Evolutionary conservation across 345 rosid genomes (phyloP).

Genomic region (Atalantia buxifolia): DNA sequence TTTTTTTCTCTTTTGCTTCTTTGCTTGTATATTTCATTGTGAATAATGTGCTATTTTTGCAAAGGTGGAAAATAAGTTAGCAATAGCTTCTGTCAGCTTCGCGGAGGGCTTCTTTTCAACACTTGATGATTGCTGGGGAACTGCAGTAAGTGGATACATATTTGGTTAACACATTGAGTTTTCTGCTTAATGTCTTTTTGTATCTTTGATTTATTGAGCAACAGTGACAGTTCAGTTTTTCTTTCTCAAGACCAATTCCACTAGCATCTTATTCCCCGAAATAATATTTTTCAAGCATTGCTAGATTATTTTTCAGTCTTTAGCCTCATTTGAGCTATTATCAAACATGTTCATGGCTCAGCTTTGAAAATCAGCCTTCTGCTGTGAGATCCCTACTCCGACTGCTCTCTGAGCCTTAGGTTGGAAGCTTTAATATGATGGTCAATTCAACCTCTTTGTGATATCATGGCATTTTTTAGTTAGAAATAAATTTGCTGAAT

Average conservation of each 20-base stretch:
- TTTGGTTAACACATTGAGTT: background rate
- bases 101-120: constrained; percentile 56
- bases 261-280: no score
- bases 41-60: constrained; percentile 11
- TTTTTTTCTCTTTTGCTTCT: background rate
- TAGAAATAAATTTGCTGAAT: background rate
- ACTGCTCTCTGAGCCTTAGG: no score
- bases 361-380: no score
- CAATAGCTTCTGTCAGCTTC: constrained; percentile 70
- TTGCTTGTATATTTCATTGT: background rate
- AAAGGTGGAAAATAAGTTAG: constrained; percentile 62
- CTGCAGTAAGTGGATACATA: constrained; percentile 41
- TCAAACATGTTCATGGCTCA: no score
- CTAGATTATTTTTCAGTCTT: no score
- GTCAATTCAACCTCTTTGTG: no score
- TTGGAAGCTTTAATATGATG: no score
- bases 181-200: background rate
- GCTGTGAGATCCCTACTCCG: no score
- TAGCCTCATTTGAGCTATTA: no score
- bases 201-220: background rate
- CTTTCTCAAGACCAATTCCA: background rate
- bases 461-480: no score
- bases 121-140: constrained; percentile 64
- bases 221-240: background rate
- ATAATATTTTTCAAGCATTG: no score